A percentile compares a stretch with the other conserved stretches of the same genome.
Evolutionary conservation across 352 stramenopile genomes (phyloP).

Genomic region (Globisporangium abappressorium): DNA sequence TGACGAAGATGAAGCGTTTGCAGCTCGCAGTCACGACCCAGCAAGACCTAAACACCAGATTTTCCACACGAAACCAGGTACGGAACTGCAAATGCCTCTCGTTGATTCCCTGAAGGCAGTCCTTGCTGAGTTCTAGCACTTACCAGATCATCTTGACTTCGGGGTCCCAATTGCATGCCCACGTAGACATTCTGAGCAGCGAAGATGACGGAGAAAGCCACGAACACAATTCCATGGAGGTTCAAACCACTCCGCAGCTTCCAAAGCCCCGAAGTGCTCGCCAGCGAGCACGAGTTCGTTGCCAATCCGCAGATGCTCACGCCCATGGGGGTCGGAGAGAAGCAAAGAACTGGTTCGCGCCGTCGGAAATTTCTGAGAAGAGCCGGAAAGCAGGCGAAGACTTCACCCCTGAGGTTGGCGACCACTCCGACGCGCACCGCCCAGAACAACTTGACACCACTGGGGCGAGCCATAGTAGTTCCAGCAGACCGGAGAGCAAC

Average conservation of each 20-base stretch:
- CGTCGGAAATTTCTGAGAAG: conserved; percentile 3
- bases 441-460: neutral
- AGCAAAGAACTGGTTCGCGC: conserved; percentile 15
- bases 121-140: neutral
- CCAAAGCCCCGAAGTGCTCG: conserved; percentile 1
- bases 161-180: neutral
- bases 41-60: neutral
- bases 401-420: neutral
- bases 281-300: conserved; percentile 4
- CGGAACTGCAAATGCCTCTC: neutral
- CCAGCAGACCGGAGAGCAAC: neutral
- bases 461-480: neutral
- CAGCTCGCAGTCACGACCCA: neutral
- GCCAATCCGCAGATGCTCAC: conserved; percentile 2
- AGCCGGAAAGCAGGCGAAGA: neutral
- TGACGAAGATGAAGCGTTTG: neutral
- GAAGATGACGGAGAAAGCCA: neutral
- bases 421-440: neutral
- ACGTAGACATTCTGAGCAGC: neutral
- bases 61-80: neutral
- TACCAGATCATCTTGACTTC: neutral
- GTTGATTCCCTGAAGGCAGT: neutral
- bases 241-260: neutral
- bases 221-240: neutral
- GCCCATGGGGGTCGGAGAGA: neutral